Evolutionary conservation across 2,329 filamentous ascomycete genomes (phyloP).

Genomic region (Stachybotrys chlorohalonatus): DNA sequence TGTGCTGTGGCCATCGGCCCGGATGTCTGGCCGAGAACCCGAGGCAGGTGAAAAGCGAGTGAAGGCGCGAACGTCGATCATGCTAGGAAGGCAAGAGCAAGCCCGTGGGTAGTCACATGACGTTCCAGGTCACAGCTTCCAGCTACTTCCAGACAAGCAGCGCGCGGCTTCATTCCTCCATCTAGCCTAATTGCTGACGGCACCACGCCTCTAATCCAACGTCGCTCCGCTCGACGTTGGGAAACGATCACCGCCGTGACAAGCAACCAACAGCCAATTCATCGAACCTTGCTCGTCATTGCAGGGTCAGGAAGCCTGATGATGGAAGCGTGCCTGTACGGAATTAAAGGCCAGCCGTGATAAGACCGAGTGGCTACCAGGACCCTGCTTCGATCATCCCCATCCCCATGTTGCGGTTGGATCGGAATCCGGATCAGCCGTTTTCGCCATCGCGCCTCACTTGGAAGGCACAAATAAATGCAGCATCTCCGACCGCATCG

Average conservation of each 20-base stretch:
- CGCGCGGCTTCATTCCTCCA: background rate
- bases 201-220: background rate
- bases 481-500: background rate
- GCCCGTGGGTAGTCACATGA: background rate
- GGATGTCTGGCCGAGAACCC: background rate
- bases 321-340: background rate
- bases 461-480: background rate
- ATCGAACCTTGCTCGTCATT: background rate
- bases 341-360: background rate
- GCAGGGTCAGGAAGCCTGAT: background rate
- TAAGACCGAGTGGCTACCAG: background rate
- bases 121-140: background rate
- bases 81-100: background rate
- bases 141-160: background rate
- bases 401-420: background rate
- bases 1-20: background rate
- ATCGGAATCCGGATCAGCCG: background rate
- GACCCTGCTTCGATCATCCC: background rate
- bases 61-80: background rate
- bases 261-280: background rate
- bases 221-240: background rate
- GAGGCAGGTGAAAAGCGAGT: background rate
- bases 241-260: background rate
- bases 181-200: background rate
- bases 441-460: background rate